Conservation (phyloP, 352 stramenopile species). For the Saprolegnia parasitica region DNA sequence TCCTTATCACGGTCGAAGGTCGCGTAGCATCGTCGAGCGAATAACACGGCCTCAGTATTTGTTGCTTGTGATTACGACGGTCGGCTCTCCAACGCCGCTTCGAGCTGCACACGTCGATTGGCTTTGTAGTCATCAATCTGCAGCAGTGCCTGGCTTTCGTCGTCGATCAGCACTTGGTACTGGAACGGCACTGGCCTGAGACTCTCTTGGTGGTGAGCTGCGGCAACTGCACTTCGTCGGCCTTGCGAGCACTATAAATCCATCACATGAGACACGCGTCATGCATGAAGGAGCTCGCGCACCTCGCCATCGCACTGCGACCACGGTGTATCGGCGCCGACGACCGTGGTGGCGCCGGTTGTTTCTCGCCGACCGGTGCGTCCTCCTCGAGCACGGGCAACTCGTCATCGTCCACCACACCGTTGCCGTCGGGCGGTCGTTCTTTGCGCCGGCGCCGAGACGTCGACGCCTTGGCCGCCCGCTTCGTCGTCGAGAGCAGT, state of each 20-base stretch:
- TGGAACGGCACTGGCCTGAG: not conserved
- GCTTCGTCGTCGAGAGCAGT: not conserved
- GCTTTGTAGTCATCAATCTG: constrained; percentile 7
- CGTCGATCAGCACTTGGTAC: not conserved
- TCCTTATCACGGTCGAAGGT: not conserved
- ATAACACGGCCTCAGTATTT: no score
- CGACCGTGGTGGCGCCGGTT: no score
- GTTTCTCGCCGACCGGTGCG: no score
- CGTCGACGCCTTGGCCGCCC: not conserved
- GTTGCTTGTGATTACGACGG: no score
- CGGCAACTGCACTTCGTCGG: not conserved
- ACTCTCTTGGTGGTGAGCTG: not conserved
- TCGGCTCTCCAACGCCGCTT: not conserved
- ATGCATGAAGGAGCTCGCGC: not conserved
- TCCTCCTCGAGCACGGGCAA: no score
- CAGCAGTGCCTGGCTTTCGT: not conserved
- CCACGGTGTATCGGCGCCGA: not conserved
- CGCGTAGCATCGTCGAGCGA: not conserved
- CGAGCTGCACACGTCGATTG: constrained; percentile 1
- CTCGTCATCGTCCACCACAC: not conserved
- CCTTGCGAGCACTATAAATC: not conserved
- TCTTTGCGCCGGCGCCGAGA: not conserved
- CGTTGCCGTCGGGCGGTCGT: not conserved
- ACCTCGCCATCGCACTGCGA: not conserved
- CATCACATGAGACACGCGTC: no score